phyloP scores from a whole-genome alignment of 164 flowering plant genomes.

The Vitis amurensis region DNA sequence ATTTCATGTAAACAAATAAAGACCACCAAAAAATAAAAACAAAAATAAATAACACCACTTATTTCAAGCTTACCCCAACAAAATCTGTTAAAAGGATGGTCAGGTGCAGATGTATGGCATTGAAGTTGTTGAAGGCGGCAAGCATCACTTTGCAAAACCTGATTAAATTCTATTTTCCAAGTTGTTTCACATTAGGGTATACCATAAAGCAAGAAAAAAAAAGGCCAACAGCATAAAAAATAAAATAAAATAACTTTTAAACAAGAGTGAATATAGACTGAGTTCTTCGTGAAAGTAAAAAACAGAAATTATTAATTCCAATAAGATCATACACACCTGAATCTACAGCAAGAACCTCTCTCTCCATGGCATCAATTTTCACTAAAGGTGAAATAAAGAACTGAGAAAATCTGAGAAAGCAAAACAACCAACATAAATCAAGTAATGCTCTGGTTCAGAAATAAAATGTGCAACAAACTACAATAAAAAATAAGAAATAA shows the following conservation, averaged over 20 bases:
- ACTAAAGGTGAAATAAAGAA: conserved; percentile 90
- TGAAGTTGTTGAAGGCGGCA: conserved; percentile 99
- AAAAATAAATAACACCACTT: neutral
- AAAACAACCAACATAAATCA: conserved; percentile 4
- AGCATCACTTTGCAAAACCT: conserved; percentile 85
- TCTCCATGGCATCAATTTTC: conserved; percentile 94
- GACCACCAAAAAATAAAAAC: neutral
- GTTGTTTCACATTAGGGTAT: conserved; percentile 9
- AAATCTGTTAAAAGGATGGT: conserved; percentile 84
- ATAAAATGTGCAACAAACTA: neutral
- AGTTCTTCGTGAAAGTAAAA: neutral
- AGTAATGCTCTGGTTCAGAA: neutral
- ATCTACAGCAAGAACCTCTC: conserved; percentile 94
- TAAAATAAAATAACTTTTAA: neutral
- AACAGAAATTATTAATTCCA: neutral
- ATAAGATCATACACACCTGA: conserved; percentile 57
- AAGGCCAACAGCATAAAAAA: conserved; percentile 8
- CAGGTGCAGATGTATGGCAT: conserved; percentile 77
- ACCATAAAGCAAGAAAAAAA: conserved; percentile 12
- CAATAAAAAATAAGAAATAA: too few species aligned
- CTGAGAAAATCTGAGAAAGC: conserved; percentile 78
- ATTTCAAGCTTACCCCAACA: conserved; percentile 71
- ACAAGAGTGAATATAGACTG: neutral
- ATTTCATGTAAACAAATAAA: neutral
- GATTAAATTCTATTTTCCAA: conserved; percentile 73